These are phyloP conservation scores for Daldinia bambusicola DNA, from an alignment of 495 filamentous ascomycete species.

Conservation along the genomic window DNA sequence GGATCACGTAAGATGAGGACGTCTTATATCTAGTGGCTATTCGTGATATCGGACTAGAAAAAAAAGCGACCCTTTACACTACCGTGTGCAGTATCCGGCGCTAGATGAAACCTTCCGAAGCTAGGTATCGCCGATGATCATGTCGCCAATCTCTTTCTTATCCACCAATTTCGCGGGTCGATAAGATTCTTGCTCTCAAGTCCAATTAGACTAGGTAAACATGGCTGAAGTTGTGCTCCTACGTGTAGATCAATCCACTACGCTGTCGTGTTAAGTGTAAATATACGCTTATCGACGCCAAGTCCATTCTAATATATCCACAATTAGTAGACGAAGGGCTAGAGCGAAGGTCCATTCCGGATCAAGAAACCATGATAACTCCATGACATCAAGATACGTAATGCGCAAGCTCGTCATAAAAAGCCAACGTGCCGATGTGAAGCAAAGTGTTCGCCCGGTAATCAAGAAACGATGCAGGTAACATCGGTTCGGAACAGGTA, in stretches of 20 bases:
- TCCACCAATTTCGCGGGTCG: conserved; percentile 20
- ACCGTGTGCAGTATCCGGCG: not conserved
- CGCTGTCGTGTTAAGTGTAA: not conserved
- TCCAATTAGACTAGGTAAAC: not conserved
- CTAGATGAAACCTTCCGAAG: conserved; percentile 12
- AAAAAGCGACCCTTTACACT: not conserved
- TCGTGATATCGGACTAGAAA: not conserved
- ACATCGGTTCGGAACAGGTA: conserved; percentile 30
- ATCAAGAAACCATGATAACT: conserved; percentile 16
- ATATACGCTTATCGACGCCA: conserved; percentile 34
- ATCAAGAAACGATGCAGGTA: conserved; percentile 33
- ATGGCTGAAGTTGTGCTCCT: conserved; percentile 8
- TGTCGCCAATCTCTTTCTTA: conserved; percentile 31
- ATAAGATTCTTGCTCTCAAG: conserved; percentile 1
- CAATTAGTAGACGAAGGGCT: conserved; percentile 27
- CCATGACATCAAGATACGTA: conserved; percentile 34
- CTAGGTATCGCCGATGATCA: conserved; percentile 12
- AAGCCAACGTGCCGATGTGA: conserved; percentile 25
- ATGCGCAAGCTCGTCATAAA: conserved; percentile 23
- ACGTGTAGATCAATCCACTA: conserved; percentile 17
- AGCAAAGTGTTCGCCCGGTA: conserved; percentile 22
- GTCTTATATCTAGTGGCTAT: not conserved
- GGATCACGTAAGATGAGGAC: not conserved
- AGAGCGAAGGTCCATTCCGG: conserved; percentile 26
- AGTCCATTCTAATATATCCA: conserved; percentile 21